Conservation (phyloP, 345 rosid species). For the Lepidium africanum region DNA sequence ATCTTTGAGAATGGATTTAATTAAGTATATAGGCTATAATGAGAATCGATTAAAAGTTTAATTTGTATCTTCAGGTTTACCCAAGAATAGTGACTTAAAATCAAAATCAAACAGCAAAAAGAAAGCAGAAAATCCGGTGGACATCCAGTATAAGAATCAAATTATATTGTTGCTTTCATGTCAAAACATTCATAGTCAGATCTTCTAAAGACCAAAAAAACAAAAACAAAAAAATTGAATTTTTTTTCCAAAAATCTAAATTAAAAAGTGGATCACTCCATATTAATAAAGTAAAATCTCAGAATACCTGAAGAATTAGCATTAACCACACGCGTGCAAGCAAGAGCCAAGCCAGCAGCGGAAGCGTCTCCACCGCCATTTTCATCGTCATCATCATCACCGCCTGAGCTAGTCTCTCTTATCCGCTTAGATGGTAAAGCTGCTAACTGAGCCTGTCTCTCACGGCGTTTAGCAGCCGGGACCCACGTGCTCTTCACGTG, state of each 20-base stretch:
- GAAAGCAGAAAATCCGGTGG: conserved; percentile 1
- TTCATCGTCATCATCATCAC: conserved; percentile 19
- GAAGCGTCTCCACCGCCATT: conserved; percentile 1
- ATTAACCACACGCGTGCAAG: conserved; percentile 21
- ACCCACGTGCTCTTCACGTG: conserved; percentile 99
- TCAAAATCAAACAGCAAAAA: background rate
- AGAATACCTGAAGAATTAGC: conserved; percentile 24
- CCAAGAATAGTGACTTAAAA: background rate
- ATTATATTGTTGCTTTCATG: background rate
- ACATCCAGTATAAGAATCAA: conserved; percentile 1
- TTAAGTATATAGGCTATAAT: background rate
- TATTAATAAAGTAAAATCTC: background rate
- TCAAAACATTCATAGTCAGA: background rate
- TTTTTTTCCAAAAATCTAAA: background rate
- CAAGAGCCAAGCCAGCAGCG: conserved; percentile 19
- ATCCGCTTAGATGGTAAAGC: conserved; percentile 35
- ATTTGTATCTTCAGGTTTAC: conserved; percentile 11
- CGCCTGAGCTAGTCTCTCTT: conserved; percentile 28
- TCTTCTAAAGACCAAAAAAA: background rate
- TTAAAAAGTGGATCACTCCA: background rate
- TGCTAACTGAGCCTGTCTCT: conserved; percentile 60
- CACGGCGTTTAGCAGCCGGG: conserved; percentile 90
- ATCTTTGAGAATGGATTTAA: background rate
- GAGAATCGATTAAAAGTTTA: background rate
- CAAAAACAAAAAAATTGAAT: background rate